These are phyloP conservation scores for Entophlyctis helioformis DNA, from an alignment of 192 early-diverging fungal species.

Conservation along the genomic window DNA sequence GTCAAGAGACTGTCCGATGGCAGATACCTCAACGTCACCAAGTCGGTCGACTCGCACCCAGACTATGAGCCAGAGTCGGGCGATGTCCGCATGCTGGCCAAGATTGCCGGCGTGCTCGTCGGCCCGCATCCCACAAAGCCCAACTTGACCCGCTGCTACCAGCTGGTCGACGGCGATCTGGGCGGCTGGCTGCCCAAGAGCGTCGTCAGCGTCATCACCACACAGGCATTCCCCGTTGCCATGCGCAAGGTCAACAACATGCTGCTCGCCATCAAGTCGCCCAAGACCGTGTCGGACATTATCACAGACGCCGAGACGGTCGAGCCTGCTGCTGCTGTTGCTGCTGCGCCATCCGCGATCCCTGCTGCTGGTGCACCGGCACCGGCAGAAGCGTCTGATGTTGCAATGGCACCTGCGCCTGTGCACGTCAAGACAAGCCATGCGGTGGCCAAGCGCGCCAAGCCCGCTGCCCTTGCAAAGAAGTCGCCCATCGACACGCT, in stretches of 20 bases:
- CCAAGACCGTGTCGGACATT: too few relatives aligned
- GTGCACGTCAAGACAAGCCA: too few relatives aligned
- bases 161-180: constrained; percentile 33
- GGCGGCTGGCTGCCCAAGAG: constrained; percentile 26
- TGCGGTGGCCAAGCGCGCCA: too few relatives aligned
- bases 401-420: too few relatives aligned
- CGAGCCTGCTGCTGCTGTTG: too few relatives aligned
- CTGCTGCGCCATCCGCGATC: too few relatives aligned
- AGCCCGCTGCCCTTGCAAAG: too few relatives aligned
- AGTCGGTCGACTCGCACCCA: constrained; percentile 21
- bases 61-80: constrained; percentile 3
- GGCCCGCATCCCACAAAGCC: constrained; percentile 8
- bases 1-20: constrained; percentile 2
- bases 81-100: constrained; percentile 23
- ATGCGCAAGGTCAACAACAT: constrained; percentile 24
- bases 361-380: too few relatives aligned
- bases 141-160: constrained; percentile 5
- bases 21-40: constrained; percentile 25
- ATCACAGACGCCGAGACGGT: too few relatives aligned
- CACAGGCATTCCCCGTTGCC: constrained; percentile 22
- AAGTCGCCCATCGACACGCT: too few relatives aligned
- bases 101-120: constrained; percentile 26
- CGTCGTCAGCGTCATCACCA: constrained; percentile 24
- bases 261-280: too few relatives aligned
- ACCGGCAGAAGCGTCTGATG: too few relatives aligned